Evolutionary conservation across 768 basidiomycete genomes (phyloP).

Genomic region (Dioszegia hungarica): DNA sequence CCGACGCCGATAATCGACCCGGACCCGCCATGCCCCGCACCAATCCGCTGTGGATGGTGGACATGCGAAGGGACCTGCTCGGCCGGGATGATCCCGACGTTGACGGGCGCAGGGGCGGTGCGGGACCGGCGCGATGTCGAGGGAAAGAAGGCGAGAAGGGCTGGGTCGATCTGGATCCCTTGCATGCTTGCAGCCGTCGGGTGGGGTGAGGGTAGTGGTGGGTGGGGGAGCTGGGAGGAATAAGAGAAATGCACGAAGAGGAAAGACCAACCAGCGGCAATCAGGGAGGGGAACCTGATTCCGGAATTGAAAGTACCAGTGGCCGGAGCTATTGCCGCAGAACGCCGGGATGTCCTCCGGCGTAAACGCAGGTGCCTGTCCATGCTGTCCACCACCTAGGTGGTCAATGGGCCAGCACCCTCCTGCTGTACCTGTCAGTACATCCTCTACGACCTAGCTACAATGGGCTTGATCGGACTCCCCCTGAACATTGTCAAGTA

Average conservation of each 20-base stretch:
- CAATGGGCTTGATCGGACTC: neutral
- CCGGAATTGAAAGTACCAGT: no score
- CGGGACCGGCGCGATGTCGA: neutral
- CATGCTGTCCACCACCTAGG: no score
- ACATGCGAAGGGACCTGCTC: no score
- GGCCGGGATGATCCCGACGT: no score
- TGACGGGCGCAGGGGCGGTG: no score
- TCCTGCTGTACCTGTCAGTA: no score
- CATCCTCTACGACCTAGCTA: no score
- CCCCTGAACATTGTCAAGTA: neutral
- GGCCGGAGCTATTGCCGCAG: neutral
- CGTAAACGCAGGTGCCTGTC: no score
- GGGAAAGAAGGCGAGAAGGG: neutral
- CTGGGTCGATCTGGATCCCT: neutral
- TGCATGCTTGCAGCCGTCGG: neutral
- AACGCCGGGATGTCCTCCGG: neutral
- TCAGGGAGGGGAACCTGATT: neutral
- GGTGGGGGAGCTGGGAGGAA: constrained; percentile 7
- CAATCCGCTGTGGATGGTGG: no score
- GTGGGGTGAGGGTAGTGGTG: neutral
- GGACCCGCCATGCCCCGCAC: neutral
- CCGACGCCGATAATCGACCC: neutral
- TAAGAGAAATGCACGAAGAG: neutral
- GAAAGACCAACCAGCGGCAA: neutral
- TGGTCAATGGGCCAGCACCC: no score